phyloP scores from a whole-genome alignment of 176 grass and related monocot genomes.

The Cymbopogon citratus region DNA sequence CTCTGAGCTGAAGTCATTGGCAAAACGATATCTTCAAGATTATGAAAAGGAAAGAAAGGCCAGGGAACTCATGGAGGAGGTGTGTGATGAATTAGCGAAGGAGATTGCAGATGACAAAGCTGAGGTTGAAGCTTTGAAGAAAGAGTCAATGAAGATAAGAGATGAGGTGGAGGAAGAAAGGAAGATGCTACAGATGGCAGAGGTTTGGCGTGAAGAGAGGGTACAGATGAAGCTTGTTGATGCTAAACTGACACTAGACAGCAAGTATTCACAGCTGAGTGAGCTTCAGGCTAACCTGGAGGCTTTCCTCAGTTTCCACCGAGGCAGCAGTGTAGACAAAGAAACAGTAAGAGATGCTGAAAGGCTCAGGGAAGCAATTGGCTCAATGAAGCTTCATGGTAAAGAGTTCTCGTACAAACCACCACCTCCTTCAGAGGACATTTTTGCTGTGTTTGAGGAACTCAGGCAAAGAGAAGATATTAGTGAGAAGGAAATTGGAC shows the following conservation, averaged over 20 bases:
- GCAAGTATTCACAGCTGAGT: constrained; percentile 69
- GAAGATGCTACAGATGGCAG: constrained; percentile 94
- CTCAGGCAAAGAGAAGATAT: constrained; percentile 49
- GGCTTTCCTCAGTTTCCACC: constrained; percentile 53
- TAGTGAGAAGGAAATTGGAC: constrained; percentile 36
- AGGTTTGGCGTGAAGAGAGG: constrained; percentile 96
- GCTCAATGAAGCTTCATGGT: constrained; percentile 38
- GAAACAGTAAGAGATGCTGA: constrained; percentile 39
- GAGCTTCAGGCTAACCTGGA: constrained; percentile 60
- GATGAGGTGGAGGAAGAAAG: constrained; percentile 84
- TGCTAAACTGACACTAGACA: constrained; percentile 77
- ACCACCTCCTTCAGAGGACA: constrained; percentile 50
- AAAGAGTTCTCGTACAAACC: constrained; percentile 62
- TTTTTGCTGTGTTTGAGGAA: constrained; percentile 58
- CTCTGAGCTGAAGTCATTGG: constrained; percentile 47
- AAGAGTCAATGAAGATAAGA: constrained; percentile 57
- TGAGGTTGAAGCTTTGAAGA: constrained; percentile 70
- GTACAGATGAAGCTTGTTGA: constrained; percentile 95
- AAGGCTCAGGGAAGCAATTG: constrained; percentile 46
- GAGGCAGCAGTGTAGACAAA: constrained; percentile 23
- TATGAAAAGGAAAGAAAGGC: constrained; percentile 76
- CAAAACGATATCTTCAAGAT: constrained; percentile 46
- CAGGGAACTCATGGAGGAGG: constrained; percentile 68
- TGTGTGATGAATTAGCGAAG: constrained; percentile 69
- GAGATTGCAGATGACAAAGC: constrained; percentile 75